These are phyloP conservation scores for Penicillium sp. DNA, from an alignment of 2,329 filamentous ascomycete species.

Conservation along the genomic window DNA sequence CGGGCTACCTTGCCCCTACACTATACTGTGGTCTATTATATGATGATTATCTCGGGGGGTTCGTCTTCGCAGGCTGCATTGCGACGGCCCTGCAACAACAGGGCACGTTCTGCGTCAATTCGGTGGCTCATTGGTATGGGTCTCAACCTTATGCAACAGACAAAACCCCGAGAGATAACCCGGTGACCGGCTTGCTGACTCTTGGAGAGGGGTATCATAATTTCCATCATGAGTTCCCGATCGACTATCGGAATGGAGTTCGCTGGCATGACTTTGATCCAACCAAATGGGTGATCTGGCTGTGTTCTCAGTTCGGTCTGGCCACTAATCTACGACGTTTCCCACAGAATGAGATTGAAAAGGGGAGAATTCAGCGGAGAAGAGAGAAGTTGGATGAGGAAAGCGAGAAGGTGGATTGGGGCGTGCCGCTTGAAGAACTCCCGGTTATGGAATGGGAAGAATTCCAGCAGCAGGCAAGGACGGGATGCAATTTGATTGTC, in stretches of 20 bases:
- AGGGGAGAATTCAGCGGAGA: conserved; percentile 79
- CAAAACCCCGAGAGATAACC: conserved; percentile 82
- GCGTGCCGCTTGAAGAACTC: conserved; percentile 77
- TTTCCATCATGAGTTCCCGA: conserved; percentile 91
- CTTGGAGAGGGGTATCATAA: conserved; percentile 89
- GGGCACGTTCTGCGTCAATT: conserved; percentile 89
- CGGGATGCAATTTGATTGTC: conserved; percentile 71
- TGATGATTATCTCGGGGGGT: conserved; percentile 77
- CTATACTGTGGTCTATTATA: conserved; percentile 74
- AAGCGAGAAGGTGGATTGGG: conserved; percentile 79
- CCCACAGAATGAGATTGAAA: conserved; percentile 85
- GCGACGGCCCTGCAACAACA: conserved; percentile 85
- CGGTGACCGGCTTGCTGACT: conserved; percentile 79
- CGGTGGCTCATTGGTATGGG: conserved; percentile 82
- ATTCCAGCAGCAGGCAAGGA: conserved; percentile 73
- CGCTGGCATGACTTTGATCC: conserved; percentile 87
- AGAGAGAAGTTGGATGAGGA: conserved; percentile 89
- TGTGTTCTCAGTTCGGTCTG: conserved; percentile 78
- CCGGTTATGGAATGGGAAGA: conserved; percentile 84
- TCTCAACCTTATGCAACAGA: conserved; percentile 88
- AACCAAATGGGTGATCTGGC: conserved; percentile 83
- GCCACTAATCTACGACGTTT: conserved; percentile 86
- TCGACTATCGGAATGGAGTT: conserved; percentile 86
- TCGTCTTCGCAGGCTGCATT: conserved; percentile 80
- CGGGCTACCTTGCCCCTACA: conserved; percentile 75